These are phyloP conservation scores for Spergularia azorica DNA, from an alignment of 179 eudicot species.

Conservation along the genomic window DNA sequence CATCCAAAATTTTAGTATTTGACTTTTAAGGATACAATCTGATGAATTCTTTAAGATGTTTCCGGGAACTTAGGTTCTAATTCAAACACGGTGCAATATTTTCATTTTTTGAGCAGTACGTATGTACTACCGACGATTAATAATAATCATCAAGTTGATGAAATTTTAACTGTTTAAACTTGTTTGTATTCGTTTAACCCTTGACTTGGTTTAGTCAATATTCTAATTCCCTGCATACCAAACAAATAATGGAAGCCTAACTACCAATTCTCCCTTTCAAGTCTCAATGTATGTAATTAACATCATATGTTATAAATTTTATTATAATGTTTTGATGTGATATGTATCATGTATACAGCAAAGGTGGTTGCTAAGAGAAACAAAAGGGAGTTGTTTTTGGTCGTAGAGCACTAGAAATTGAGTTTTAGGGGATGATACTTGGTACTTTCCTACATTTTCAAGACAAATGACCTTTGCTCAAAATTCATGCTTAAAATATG, in stretches of 20 bases:
- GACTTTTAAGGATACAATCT: neutral
- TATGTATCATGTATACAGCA: constrained; percentile 5
- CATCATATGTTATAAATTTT: neutral
- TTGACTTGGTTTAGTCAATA: constrained; percentile 17
- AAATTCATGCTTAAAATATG: constrained; percentile 12
- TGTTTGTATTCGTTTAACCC: constrained; percentile 5
- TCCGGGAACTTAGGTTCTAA: neutral
- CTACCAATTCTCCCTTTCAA: constrained; percentile 2
- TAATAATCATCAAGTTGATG: too few species aligned
- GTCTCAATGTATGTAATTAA: neutral
- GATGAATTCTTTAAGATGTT: neutral
- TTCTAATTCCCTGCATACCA: constrained; percentile 4
- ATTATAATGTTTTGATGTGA: neutral
- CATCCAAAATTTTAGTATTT: neutral
- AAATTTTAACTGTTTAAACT: neutral
- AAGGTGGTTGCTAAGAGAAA: neutral
- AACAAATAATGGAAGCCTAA: constrained; percentile 14
- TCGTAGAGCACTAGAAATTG: neutral
- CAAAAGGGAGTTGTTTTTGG: constrained; percentile 7
- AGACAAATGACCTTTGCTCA: neutral
- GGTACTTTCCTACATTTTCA: constrained; percentile 12
- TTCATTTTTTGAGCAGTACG: neutral
- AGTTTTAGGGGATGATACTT: neutral
- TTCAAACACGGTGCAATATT: constrained; percentile 1
- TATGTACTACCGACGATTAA: too few species aligned